These are phyloP conservation scores for Pichia sporocuriosa DNA, from an alignment of 805 yeast genomes.

Conservation along the genomic window DNA sequence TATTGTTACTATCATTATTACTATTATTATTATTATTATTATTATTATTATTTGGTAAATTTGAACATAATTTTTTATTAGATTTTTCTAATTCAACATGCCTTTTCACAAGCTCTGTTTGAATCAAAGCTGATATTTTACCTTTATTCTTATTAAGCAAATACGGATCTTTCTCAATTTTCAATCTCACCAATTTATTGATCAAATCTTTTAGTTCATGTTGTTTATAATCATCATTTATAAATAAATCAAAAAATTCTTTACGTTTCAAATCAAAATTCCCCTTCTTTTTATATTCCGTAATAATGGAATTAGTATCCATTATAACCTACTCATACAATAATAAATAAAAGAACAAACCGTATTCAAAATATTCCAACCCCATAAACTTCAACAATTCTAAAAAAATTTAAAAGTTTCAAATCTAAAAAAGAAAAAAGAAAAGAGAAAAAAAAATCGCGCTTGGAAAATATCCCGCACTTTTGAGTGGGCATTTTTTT, in stretches of 20 bases:
- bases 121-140: constrained; percentile 44
- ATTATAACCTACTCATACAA: no score
- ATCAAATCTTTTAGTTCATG: constrained; percentile 32
- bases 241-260: constrained; percentile 37
- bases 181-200: constrained; percentile 37
- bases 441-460: no score
- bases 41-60: background rate
- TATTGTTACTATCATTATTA: no score
- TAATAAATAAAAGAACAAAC: no score
- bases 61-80: background rate
- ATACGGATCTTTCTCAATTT: constrained; percentile 42
- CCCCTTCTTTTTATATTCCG: constrained; percentile 42
- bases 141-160: constrained; percentile 43
- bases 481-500: no score
- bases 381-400: no score
- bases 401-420: no score
- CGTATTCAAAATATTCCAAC: no score
- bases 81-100: constrained; percentile 9
- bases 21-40: background rate
- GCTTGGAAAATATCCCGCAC: no score
- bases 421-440: no score
- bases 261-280: constrained; percentile 41
- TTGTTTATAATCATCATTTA: constrained; percentile 4
- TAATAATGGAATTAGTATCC: constrained; percentile 34
- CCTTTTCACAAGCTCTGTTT: constrained; percentile 39